Conservation (phyloP, 2,329 filamentous ascomycete species). For the Fusarium piperis region DNA sequence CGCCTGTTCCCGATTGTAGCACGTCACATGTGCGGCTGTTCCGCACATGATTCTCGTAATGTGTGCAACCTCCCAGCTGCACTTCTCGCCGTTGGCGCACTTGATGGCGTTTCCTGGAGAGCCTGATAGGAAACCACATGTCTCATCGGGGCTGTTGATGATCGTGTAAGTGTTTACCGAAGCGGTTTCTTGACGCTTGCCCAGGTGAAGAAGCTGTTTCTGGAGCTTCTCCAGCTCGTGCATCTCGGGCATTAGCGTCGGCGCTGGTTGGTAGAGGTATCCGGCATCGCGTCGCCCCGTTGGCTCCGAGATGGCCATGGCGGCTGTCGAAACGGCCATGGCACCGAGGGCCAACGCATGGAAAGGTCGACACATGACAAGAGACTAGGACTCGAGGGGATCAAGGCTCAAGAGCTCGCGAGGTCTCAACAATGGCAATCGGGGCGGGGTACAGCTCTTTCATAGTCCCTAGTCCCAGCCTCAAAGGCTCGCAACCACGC, state of each 20-base stretch:
- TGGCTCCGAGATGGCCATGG: constrained; percentile 13
- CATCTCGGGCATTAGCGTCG: constrained; percentile 3
- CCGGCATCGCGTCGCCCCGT: constrained; percentile 12
- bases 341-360: background rate
- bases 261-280: constrained; percentile 5
- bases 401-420: background rate
- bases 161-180: constrained; percentile 7
- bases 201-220: constrained; percentile 4
- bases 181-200: constrained; percentile 5
- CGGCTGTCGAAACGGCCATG: background rate
- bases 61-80: constrained; percentile 13
- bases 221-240: background rate
- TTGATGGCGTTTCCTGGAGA: constrained; percentile 28
- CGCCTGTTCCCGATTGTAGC: background rate
- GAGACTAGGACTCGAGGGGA: background rate
- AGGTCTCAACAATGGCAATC: background rate
- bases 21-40: background rate
- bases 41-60: constrained; percentile 14
- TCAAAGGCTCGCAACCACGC: background rate
- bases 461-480: background rate
- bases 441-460: constrained; percentile 14
- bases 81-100: constrained; percentile 6
- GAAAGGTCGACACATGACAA: background rate
- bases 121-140: constrained; percentile 24
- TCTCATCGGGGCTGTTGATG: constrained; percentile 14